Evolutionary conservation across 345 rosid species (phyloP).

Genomic region (Linum lewisii): DNA sequence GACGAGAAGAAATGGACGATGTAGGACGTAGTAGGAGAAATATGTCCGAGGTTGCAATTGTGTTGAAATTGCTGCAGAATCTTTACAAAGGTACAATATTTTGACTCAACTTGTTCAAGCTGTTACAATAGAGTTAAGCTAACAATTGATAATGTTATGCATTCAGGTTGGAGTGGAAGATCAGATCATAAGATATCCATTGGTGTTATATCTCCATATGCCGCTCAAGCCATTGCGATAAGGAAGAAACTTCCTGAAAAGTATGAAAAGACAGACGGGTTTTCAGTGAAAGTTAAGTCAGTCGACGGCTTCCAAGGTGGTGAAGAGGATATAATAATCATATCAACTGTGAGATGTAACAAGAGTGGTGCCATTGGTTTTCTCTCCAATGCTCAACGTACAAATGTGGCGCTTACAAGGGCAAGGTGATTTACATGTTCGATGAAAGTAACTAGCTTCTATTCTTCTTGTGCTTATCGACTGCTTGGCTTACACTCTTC

Average conservation of each 20-base stretch:
- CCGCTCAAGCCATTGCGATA: constrained; percentile 12
- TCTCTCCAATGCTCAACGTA: constrained; percentile 10
- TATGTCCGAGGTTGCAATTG: constrained; percentile 38
- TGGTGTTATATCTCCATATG: constrained; percentile 18
- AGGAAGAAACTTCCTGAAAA: constrained; percentile 3
- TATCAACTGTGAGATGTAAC: constrained; percentile 20
- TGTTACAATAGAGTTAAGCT: background rate
- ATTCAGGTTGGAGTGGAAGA: constrained; percentile 11
- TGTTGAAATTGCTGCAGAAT: constrained; percentile 19
- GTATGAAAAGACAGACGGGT: constrained; percentile 6
- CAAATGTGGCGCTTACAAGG: constrained; percentile 18
- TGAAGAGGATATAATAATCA: constrained; percentile 17
- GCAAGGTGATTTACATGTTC: constrained; percentile 13
- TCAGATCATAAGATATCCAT: background rate
- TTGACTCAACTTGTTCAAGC: background rate
- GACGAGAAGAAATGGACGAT: constrained; percentile 27
- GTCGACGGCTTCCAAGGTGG: constrained; percentile 21
- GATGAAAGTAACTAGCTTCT: background rate
- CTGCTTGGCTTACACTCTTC: background rate
- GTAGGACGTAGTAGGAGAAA: constrained; percentile 27
- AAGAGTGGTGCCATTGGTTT: constrained; percentile 12
- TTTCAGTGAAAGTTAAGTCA: constrained; percentile 16
- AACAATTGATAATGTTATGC: background rate
- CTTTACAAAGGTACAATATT: constrained; percentile 33
- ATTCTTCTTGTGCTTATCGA: background rate